phyloP scores from a whole-genome alignment of 2,329 filamentous ascomycete species.

The Ceratocystis eucalypticola region DNA sequence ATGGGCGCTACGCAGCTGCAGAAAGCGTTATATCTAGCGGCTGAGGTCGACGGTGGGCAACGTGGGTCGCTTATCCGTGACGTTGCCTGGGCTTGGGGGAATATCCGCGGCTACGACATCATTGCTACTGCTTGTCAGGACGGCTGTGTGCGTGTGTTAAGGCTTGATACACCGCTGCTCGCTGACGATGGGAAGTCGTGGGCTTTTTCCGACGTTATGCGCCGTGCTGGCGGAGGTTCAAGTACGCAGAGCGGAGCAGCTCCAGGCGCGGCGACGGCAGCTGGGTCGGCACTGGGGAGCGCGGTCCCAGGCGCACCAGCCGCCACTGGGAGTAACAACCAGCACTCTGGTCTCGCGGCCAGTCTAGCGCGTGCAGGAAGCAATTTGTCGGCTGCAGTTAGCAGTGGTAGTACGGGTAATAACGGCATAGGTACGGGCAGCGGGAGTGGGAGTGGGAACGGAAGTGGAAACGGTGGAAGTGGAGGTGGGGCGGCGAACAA shows the following conservation, averaged over 20 bases:
- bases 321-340: slow-evolving; percentile 27
- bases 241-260: neutral
- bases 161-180: slow-evolving; percentile 49
- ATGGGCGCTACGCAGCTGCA: slow-evolving; percentile 40
- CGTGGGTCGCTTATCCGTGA: slow-evolving; percentile 60
- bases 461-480: slow-evolving; percentile 32
- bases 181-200: slow-evolving; percentile 36
- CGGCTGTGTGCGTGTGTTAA: slow-evolving; percentile 77
- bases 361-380: slow-evolving; percentile 20
- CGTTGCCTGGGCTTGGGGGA: slow-evolving; percentile 83
- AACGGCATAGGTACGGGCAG: too few species aligned
- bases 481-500: slow-evolving; percentile 25
- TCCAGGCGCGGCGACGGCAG: slow-evolving; percentile 25
- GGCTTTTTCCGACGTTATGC: slow-evolving; percentile 33
- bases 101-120: slow-evolving; percentile 77
- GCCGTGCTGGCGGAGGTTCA: slow-evolving; percentile 21
- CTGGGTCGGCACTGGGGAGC: slow-evolving; percentile 20
- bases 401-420: neutral
- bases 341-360: slow-evolving; percentile 19
- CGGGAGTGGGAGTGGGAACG: neutral
- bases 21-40: slow-evolving; percentile 75
- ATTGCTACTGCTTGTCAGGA: slow-evolving; percentile 90
- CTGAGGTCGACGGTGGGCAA: slow-evolving; percentile 50
- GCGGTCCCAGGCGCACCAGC: slow-evolving; percentile 23
- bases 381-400: slow-evolving; percentile 9